Base-by-base conservation (phyloP, 768 basidiomycete species). In the Tylopilus felleus region DNA sequence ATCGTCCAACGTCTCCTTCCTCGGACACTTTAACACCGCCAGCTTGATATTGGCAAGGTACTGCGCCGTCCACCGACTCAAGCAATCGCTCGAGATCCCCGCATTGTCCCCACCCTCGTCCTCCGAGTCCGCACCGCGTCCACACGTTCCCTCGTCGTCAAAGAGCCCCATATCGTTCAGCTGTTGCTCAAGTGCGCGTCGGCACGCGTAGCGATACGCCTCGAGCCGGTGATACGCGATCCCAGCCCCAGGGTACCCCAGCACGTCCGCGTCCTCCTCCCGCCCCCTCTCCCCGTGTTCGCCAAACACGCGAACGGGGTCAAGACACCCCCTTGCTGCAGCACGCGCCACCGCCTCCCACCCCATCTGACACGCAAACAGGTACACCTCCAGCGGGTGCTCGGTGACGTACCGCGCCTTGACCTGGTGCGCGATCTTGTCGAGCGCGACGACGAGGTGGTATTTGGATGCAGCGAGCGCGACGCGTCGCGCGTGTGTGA, bases 381-480 rank as follows among this genome's bases (percentile, higher is more conserved):
- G 10, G 19, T 47, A 55, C 7, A 55, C 54, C n/a, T 46, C n/a
- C 2, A 47, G 5, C 23, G 50, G 54, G 8, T n/a, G 5, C 38
- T 31, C 17, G 14, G 28, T 5, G 19, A 7, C 54, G 10, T 45
- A 55, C 29, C 46, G 29, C 19, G 29, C 3, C 17, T 23, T 6
- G 3, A 52, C 10, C 31, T 22, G 8, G n/a, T 22, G 23, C 5
- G 19, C 38, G 44, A 52, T 36, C 44, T 17, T 22, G 14, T 49
- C 47, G 40, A 54, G 53, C 23, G 33, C 53, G 41, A 19, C n/a
- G 33, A 31, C 1, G 39, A 54, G 43, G 40, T 12, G 19, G 47
- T 54, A 54, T 43, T 54, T 54, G 41, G 53, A 49, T 2, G 53
- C 53, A 12, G 48, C 33, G 42, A 36, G 10, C 10, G 54, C 50